Evolutionary conservation across 2,329 filamentous ascomycete genomes (phyloP), one percentile per base, ranked within the genome.

Genomic region (Dactylellina haptotyla): DNA sequence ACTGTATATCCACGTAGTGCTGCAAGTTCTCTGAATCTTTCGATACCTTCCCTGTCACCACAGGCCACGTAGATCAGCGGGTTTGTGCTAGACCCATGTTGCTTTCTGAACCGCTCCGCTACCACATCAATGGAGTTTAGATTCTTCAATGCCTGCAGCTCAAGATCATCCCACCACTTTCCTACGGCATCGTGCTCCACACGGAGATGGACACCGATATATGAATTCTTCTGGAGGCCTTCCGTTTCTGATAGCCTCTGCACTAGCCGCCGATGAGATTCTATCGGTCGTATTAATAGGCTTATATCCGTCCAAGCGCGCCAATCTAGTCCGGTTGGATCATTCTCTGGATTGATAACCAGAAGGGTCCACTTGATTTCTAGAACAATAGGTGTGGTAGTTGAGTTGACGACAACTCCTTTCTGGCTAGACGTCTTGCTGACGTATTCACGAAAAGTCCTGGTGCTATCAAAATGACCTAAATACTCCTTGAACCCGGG

Each of bases 311-410:
- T 57, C 61, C 61, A 65, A 14, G 50, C 61, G 26, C 50, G 25
- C 61, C 61, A 65, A 65, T 65, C 61, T 25, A 65, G 61, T 23
- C 61, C 61, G 16, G 61, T 65, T 26, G 61, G 61, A 41, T 65
- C 61, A 34, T 65, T 65, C 51, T 65, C 61, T 9, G 61, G 61
- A 50, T 65, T 65, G 23, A 57, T 32, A 23, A 54, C 61, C 37
- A 65, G 50, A 46, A 65, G 20, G 4, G 61, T 65, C 61, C 61
- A 65, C 23, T 34, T 28, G 25, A 65, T 46, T 46, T 54, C 28
- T 18, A 65, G 48, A 65, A 65, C 39, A 45, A 65, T 41, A 12
- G 50, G 48, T 34, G 41, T 48, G 39, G 8, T 32, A 18, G 39
- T 65, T 25, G 50, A 59, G 41, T 59, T 34, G 23, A 48, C 25